Percentiles rank a stretch among this genome's conserved stretches.
Conservation (phyloP, 176 grass and related monocot genomes). For the Eleusine coracana region DNA sequence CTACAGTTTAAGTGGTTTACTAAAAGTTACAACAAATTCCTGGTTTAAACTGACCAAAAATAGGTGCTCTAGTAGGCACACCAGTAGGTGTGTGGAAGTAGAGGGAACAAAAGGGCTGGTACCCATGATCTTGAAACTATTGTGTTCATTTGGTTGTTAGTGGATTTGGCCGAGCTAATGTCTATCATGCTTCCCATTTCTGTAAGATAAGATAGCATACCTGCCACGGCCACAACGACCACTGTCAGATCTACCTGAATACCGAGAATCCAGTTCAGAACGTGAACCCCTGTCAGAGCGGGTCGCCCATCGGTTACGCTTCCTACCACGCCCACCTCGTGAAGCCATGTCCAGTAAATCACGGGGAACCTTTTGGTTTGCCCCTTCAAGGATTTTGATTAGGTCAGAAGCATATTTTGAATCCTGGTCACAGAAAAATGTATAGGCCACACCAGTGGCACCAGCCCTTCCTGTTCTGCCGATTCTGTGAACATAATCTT, state of each 20-base stretch:
- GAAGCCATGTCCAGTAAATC: conserved; percentile 78
- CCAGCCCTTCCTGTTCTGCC: conserved; percentile 92
- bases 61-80: no score
- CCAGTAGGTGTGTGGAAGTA: neutral
- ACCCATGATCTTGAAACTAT: neutral
- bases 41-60: neutral
- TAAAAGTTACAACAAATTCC: neutral
- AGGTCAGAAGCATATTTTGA: conserved; percentile 86
- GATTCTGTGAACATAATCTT: conserved; percentile 98
- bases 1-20: neutral
- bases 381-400: conserved; percentile 87
- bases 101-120: neutral
- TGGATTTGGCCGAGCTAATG: neutral
- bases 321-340: conserved; percentile 62
- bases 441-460: conserved; percentile 91
- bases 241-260: conserved; percentile 56
- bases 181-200: neutral
- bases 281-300: conserved; percentile 50
- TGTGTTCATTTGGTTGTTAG: neutral
- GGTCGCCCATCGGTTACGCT: conserved; percentile 45
- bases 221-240: conserved; percentile 48
- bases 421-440: conserved; percentile 90
- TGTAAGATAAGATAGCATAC: conserved; percentile 33
- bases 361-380: conserved; percentile 77
- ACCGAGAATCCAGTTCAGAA: conserved; percentile 56